These are phyloP conservation scores for Aspergillus fischeri DNA, from an alignment of 2,329 filamentous ascomycete genomes.

Conservation along the genomic window DNA sequence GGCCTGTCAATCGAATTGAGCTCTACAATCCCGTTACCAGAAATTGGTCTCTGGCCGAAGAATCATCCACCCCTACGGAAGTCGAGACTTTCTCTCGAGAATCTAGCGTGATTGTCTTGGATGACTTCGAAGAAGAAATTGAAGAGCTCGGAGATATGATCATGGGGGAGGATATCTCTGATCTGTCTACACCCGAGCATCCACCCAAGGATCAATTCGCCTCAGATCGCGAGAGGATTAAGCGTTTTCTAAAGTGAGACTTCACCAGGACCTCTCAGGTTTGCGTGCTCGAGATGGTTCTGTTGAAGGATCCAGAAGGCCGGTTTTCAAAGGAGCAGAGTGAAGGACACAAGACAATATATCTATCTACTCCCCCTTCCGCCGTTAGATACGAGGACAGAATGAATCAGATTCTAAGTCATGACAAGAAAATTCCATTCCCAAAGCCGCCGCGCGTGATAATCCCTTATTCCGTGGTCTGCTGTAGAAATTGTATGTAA, in stretches of 20 bases:
- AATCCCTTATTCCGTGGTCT: conserved; percentile 10
- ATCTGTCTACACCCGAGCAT: neutral
- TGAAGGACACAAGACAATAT: neutral
- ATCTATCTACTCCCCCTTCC: neutral
- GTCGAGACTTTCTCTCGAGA: neutral
- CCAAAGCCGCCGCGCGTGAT: conserved; percentile 11
- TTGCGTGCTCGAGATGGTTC: neutral
- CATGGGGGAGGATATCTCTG: neutral
- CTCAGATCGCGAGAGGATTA: neutral
- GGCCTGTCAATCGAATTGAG: neutral
- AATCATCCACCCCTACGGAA: neutral
- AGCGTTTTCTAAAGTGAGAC: neutral
- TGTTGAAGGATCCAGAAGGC: neutral
- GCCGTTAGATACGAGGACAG: conserved; percentile 3
- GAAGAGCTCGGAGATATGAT: neutral
- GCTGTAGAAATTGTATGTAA: conserved; percentile 21
- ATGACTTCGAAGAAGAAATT: neutral
- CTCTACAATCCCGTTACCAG: neutral
- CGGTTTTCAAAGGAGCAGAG: neutral
- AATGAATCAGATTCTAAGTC: conserved; percentile 10
- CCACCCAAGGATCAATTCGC: neutral
- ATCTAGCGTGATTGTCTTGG: neutral
- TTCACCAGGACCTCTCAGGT: neutral
- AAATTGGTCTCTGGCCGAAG: neutral
- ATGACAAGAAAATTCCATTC: conserved; percentile 13